These are phyloP conservation scores for Yamadazyma friedrichii DNA, from an alignment of 1,139 yeast species.

Conservation along the genomic window DNA sequence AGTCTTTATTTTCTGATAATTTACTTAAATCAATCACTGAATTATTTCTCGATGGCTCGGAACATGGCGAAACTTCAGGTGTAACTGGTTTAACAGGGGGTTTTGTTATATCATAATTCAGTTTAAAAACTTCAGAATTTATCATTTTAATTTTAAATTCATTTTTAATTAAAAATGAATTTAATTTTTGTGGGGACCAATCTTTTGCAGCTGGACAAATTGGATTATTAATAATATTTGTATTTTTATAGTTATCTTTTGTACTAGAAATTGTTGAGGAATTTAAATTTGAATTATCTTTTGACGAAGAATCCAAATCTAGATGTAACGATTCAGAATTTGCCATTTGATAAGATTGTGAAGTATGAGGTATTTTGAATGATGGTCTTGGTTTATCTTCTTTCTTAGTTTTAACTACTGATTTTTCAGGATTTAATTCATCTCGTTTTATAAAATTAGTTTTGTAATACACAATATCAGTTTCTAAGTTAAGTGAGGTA, in stretches of 20 bases:
- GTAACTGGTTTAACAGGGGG: constrained; percentile 38
- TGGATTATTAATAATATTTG: constrained; percentile 22
- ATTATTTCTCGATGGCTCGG: constrained; percentile 44
- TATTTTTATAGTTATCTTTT: constrained; percentile 13
- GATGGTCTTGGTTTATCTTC: constrained; percentile 19
- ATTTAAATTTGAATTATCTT: background rate
- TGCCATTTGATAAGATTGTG: constrained; percentile 12
- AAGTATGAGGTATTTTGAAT: constrained; percentile 17
- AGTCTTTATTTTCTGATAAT: constrained; percentile 34
- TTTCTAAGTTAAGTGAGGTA: constrained; percentile 36
- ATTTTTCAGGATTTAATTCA: constrained; percentile 20
- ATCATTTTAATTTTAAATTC: constrained; percentile 40
- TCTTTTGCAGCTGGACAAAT: constrained; percentile 42
- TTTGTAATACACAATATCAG: constrained; percentile 46
- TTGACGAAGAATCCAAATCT: constrained; percentile 1
- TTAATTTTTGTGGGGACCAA: constrained; percentile 33
- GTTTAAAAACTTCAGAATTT: constrained; percentile 40
- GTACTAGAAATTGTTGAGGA: constrained; percentile 3
- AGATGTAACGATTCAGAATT: constrained; percentile 6
- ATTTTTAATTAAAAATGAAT: constrained; percentile 28
- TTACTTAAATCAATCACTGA: constrained; percentile 45
- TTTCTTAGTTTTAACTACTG: constrained; percentile 5
- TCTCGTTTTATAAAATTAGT: constrained; percentile 44
- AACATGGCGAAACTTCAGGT: constrained; percentile 46
- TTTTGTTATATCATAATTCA: constrained; percentile 27